Evolutionary conservation across 2,329 filamentous ascomycete species (phyloP).

Genomic region (Podosphaera fusca): DNA sequence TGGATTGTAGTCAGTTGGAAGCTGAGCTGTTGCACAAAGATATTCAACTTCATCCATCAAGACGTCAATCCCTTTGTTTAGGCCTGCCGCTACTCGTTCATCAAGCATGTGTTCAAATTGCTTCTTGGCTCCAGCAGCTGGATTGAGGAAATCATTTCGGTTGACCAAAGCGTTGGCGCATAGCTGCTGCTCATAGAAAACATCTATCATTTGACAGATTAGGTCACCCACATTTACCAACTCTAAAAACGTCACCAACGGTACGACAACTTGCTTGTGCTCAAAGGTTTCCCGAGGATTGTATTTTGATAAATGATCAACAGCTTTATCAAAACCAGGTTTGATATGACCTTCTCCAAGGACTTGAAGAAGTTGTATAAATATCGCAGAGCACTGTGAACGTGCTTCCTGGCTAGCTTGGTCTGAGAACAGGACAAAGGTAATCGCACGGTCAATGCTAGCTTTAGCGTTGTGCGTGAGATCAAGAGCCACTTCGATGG

Average conservation of each 20-base stretch:
- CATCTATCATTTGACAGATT: conserved; percentile 96
- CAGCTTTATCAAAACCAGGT: conserved; percentile 79
- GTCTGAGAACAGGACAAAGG: conserved; percentile 61
- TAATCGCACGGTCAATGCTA: conserved; percentile 62
- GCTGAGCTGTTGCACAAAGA: conserved; percentile 69
- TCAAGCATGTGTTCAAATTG: conserved; percentile 98
- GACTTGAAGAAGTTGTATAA: conserved; percentile 62
- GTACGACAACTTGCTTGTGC: conserved; percentile 52
- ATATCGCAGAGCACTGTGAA: conserved; percentile 76
- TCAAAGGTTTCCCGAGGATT: conserved; percentile 65
- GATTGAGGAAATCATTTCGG: conserved; percentile 82
- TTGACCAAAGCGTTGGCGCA: conserved; percentile 63
- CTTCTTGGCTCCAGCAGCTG: conserved; percentile 85
- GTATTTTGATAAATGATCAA: conserved; percentile 74
- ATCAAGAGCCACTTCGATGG: conserved; percentile 79
- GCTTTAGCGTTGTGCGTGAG: conserved; percentile 75
- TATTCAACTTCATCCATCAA: conserved; percentile 98
- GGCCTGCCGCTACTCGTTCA: conserved; percentile 78
- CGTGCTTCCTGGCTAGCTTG: conserved; percentile 62
- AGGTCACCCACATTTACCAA: conserved; percentile 94
- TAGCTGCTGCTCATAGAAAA: conserved; percentile 94
- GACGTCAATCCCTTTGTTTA: conserved; percentile 95
- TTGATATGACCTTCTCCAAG: conserved; percentile 74
- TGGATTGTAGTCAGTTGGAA: conserved; percentile 78
- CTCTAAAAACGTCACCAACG: conserved; percentile 86